Conservation (phyloP, 345 rosid genomes). For the Eucalyptus microcorys region DNA sequence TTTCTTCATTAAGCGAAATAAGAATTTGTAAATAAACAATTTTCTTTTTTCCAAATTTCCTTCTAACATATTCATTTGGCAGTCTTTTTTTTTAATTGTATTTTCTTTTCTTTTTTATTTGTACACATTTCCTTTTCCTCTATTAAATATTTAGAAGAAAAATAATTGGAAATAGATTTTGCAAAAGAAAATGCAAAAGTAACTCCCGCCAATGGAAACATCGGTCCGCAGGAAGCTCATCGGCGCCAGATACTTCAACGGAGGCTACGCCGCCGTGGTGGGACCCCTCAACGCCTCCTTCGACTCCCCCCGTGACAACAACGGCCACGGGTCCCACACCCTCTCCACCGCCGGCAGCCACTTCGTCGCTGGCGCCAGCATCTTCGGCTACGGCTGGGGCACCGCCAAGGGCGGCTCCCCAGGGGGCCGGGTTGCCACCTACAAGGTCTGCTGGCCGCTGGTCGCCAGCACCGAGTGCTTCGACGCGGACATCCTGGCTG, state of each 20-base stretch:
- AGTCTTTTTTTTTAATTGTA: not conserved
- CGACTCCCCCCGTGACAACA: slow-evolving; percentile 56
- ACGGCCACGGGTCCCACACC: slow-evolving; percentile 89
- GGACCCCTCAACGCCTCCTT: slow-evolving; percentile 35
- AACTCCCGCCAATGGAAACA: not conserved
- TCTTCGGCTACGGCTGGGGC: slow-evolving; percentile 46
- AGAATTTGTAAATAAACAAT: not conserved
- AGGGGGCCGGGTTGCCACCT: slow-evolving; percentile 67
- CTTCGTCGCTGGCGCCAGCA: slow-evolving; percentile 38
- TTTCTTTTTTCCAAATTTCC: not conserved
- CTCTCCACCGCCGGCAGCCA: slow-evolving; percentile 75
- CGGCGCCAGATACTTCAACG: slow-evolving; percentile 47
- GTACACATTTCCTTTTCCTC: not conserved
- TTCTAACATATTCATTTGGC: not conserved
- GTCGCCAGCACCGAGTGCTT: slow-evolving; percentile 36
- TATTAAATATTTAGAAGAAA: not conserved
- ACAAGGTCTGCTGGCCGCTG: slow-evolving; percentile 75
- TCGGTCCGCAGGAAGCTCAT: slow-evolving; percentile 53
- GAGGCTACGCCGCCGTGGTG: slow-evolving; percentile 27
- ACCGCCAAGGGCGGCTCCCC: slow-evolving; percentile 89
- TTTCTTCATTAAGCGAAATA: not conserved
- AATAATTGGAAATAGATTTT: not conserved
- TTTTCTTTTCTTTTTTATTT: not conserved
- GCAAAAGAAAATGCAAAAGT: not conserved
- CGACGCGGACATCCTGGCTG: slow-evolving; percentile 65